Evolutionary conservation across 306 rosid genomes (phyloP).

Genomic region (Mimosa bimucronata): DNA sequence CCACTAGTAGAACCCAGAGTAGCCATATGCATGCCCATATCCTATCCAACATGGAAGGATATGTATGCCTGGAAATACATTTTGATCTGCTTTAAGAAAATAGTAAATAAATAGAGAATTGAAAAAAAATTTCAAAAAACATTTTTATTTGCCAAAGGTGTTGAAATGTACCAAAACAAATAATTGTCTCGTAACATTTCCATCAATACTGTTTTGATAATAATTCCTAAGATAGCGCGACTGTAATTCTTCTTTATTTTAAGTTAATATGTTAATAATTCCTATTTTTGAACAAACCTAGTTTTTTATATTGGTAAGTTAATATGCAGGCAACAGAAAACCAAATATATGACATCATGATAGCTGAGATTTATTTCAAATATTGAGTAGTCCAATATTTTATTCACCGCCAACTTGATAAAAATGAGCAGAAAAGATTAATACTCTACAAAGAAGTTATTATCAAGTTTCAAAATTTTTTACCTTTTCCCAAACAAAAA

Average conservation of each 20-base stretch:
- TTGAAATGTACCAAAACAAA: not conserved
- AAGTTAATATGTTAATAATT: not conserved
- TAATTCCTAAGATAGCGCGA: not conserved
- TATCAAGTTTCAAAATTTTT: not conserved
- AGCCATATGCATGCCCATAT: not conserved
- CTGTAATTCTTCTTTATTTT: not conserved
- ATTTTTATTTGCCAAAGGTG: not conserved
- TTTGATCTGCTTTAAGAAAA: not conserved
- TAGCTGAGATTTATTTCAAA: not conserved
- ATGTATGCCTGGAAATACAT: not conserved
- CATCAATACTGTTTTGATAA: not conserved
- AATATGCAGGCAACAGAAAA: not conserved
- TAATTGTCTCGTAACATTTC: not conserved
- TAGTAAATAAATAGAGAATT: not conserved
- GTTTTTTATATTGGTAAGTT: not conserved
- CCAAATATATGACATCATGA: not conserved
- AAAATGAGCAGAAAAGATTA: not conserved
- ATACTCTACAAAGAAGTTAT: not conserved
- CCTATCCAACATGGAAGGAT: not conserved
- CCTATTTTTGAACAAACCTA: not conserved
- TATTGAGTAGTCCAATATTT: not conserved
- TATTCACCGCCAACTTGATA: too few species aligned
- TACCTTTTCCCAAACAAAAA: not conserved
- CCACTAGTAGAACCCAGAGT: not conserved
- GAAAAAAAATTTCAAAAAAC: not conserved